phyloP scores from a whole-genome alignment of 2,329 filamentous ascomycete genomes.

The Fusarium phyllophilum region DNA sequence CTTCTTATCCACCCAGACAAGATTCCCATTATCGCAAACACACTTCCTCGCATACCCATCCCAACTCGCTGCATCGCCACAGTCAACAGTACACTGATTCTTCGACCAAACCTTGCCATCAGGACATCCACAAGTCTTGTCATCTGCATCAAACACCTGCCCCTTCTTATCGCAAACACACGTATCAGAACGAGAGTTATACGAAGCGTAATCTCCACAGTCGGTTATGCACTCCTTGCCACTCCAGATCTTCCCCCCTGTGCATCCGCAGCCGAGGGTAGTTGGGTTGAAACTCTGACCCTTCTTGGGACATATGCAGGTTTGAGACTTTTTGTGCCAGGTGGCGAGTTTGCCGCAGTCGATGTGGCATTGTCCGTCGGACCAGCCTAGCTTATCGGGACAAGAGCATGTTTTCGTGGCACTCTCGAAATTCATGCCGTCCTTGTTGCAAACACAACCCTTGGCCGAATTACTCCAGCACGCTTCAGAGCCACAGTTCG shows the following conservation, averaged over 20 bases:
- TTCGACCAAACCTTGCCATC: background rate
- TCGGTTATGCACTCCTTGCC: background rate
- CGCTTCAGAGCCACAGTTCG: background rate
- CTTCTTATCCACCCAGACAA: background rate
- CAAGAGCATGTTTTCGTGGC: background rate
- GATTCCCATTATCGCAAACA: background rate
- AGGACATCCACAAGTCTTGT: background rate
- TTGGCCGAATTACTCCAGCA: background rate
- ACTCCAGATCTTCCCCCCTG: background rate
- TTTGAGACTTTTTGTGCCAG: background rate
- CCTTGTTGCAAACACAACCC: background rate
- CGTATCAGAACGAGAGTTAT: rapidly evolving
- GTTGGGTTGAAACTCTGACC: rapidly evolving
- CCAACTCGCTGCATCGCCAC: background rate
- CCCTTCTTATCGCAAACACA: background rate
- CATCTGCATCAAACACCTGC: background rate
- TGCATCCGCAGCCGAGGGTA: background rate
- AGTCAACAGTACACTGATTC: background rate
- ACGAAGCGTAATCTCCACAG: background rate
- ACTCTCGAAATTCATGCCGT: background rate
- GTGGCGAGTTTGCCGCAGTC: background rate
- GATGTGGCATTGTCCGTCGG: background rate
- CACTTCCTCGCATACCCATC: background rate
- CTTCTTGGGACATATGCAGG: background rate
- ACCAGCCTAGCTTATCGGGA: background rate